Evolutionary conservation across 2,329 filamentous ascomycete genomes (phyloP).

Genomic region (Saccharata proteae): DNA sequence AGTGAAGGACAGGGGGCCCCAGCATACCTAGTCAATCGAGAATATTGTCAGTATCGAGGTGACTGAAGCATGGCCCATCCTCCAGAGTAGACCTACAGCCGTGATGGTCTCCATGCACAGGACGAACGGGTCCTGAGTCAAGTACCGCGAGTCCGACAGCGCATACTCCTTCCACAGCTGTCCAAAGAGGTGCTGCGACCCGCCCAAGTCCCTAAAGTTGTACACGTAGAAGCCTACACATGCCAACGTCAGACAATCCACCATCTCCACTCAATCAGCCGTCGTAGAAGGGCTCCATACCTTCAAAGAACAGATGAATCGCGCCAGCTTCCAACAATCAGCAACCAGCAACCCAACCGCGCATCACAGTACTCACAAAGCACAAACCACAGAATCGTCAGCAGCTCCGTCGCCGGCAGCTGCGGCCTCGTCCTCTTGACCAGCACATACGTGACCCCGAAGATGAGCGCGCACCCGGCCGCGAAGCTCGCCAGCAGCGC

Average conservation of each 20-base stretch:
- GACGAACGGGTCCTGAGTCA: slow-evolving; percentile 71
- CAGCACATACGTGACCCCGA: slow-evolving; percentile 43
- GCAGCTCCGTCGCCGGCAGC: slow-evolving; percentile 42
- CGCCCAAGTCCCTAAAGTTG: slow-evolving; percentile 53
- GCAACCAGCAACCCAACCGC: not conserved
- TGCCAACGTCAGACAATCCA: slow-evolving; percentile 1
- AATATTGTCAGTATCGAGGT: slow-evolving; percentile 1
- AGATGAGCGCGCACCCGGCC: slow-evolving; percentile 42
- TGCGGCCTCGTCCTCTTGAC: slow-evolving; percentile 42
- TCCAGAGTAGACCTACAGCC: slow-evolving; percentile 40
- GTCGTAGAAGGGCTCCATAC: slow-evolving; percentile 25
- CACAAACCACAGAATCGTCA: slow-evolving; percentile 62
- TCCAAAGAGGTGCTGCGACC: slow-evolving; percentile 60
- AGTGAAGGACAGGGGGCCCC: slow-evolving; percentile 50
- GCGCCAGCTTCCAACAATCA: slow-evolving; percentile 39
- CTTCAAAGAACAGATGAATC: slow-evolving; percentile 75
- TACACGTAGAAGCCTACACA: slow-evolving; percentile 44
- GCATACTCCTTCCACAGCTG: slow-evolving; percentile 93
- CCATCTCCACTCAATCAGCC: not conserved
- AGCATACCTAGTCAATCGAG: slow-evolving; percentile 34
- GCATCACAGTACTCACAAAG: slow-evolving; percentile 42
- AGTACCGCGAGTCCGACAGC: slow-evolving; percentile 74
- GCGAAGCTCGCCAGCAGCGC: slow-evolving; percentile 50
- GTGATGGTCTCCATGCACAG: slow-evolving; percentile 81
- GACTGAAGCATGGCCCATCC: not conserved